Evolutionary conservation across 768 basidiomycete species (phyloP), one percentile per base, ranked within the genome.

Genomic region (Tulasnella sp.): DNA sequence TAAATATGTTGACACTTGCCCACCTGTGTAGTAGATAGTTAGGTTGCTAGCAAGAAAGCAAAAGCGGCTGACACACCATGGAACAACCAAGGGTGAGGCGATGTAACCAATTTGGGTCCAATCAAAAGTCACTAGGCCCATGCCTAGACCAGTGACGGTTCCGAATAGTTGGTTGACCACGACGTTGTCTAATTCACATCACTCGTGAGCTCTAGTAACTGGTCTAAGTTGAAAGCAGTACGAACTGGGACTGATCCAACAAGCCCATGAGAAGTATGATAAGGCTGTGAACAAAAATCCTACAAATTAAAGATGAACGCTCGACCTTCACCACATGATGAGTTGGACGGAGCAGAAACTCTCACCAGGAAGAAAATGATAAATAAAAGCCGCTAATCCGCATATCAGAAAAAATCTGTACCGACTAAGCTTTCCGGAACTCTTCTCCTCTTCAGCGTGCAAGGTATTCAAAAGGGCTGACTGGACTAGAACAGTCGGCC

Each of bases 381-480:
- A 99, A 62, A 92, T 87, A 85, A 98, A 97, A 24, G 93, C 87
- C 0, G 87, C 93, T 3, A 84, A 46, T 88, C 85, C 7, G 91
- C 89, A 79, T 92, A 88, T 81, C 94, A 85, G 84, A 97, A 96
- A 87, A 95, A 98, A 83, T 87, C 88, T 85, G 94, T 95, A 71
- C 97, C 87, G 34, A 91, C 89, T 84, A 95, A 91, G 6, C 89
- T 88, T 2, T 83, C 81, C 74, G 16, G 80, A 80, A 7, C 73
- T 73, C 14, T 79, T 90, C 78, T 94, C 95, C 78, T 98, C 95
- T 83, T 98, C 97, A 9, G 98, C 98, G 83, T 99, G 98, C 7
- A 99, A 87, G 8, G 97, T 97, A 84, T 99, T 99, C 83, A 99
- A 88, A 71, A 98, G 86, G n/a, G 98, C 97, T 82, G 96, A 96